A percentile compares a stretch with the other conserved stretches of the same genome.
Evolutionary conservation across 2,329 filamentous ascomycete genomes (phyloP).

Genomic region (Ophiostoma fasciatum): DNA sequence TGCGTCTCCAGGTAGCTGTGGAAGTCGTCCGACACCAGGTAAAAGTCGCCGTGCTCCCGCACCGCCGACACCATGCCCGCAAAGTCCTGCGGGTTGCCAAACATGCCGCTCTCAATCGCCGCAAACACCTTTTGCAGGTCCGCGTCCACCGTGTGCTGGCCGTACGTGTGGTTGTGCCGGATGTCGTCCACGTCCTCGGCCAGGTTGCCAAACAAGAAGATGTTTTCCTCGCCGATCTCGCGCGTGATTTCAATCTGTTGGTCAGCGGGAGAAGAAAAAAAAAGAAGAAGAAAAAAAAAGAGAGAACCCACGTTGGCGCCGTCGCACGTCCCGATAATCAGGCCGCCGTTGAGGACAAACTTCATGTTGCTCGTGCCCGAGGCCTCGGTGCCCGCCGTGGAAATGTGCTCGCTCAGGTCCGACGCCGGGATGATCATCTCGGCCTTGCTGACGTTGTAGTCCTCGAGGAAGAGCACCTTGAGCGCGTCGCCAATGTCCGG

Average conservation of each 20-base stretch:
- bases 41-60: slow-evolving; percentile 89
- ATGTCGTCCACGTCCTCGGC: slow-evolving; percentile 95
- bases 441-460: slow-evolving; percentile 99
- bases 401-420: slow-evolving; percentile 96
- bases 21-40: slow-evolving; percentile 96
- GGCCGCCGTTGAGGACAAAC: slow-evolving; percentile 90
- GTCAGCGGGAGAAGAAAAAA: neutral
- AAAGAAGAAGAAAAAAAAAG: neutral
- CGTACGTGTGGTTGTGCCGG: slow-evolving; percentile 78
- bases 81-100: slow-evolving; percentile 69
- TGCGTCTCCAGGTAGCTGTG: slow-evolving; percentile 89
- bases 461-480: slow-evolving; percentile 93
- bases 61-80: slow-evolving; percentile 72
- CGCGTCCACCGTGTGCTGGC: slow-evolving; percentile 60
- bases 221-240: slow-evolving; percentile 91
- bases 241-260: slow-evolving; percentile 85
- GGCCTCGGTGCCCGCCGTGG: slow-evolving; percentile 86
- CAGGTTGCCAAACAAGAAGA: slow-evolving; percentile 95
- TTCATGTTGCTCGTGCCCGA: slow-evolving; percentile 98
- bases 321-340: slow-evolving; percentile 96
- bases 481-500: slow-evolving; percentile 81
- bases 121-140: slow-evolving; percentile 71
- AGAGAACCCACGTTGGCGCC: slow-evolving; percentile 69
- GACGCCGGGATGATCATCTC: slow-evolving; percentile 92
- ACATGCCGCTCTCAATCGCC: slow-evolving; percentile 63